Evolutionary conservation across 2,329 filamentous ascomycete genomes (phyloP).

Genomic region (Aureobasidium sp.): DNA sequence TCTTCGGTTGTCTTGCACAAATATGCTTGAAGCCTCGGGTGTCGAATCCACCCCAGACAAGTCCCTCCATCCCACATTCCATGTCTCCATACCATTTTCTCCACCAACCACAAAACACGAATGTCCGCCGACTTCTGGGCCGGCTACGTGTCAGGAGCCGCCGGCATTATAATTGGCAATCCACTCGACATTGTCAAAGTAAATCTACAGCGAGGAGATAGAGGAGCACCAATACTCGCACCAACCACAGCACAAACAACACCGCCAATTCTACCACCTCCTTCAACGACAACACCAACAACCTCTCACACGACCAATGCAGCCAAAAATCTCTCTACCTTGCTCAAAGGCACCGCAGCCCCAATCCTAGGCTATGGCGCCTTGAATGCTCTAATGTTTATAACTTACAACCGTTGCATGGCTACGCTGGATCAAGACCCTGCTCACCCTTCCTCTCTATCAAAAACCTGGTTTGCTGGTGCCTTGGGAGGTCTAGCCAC

Average conservation of each 20-base stretch:
- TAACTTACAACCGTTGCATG: slow-evolving; percentile 83
- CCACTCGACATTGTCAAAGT: slow-evolving; percentile 66
- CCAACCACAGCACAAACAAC: neutral
- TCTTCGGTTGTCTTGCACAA: neutral
- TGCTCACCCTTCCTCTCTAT: slow-evolving; percentile 15
- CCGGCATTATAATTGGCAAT: slow-evolving; percentile 83
- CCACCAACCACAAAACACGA: neutral
- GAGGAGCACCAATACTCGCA: slow-evolving; percentile 3
- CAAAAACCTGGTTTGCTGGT: slow-evolving; percentile 69
- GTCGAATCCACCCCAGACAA: neutral
- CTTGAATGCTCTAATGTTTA: slow-evolving; percentile 82
- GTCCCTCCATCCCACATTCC: neutral
- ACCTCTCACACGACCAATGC: neutral
- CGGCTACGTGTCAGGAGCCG: slow-evolving; percentile 79
- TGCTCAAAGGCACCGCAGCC: slow-evolving; percentile 62
- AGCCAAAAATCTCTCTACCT: slow-evolving; percentile 21
- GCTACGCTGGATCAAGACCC: slow-evolving; percentile 42
- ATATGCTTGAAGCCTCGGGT: neutral
- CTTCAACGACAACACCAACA: neutral
- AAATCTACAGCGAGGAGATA: slow-evolving; percentile 60
- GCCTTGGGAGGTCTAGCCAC: slow-evolving; percentile 76
- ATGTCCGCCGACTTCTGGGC: slow-evolving; percentile 94
- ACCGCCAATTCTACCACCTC: neutral
- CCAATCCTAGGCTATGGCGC: slow-evolving; percentile 86
- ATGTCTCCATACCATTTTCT: neutral